phyloP scores from a whole-genome alignment of 805 yeast genomes.

The Nakazawaea wyomingensis region DNA sequence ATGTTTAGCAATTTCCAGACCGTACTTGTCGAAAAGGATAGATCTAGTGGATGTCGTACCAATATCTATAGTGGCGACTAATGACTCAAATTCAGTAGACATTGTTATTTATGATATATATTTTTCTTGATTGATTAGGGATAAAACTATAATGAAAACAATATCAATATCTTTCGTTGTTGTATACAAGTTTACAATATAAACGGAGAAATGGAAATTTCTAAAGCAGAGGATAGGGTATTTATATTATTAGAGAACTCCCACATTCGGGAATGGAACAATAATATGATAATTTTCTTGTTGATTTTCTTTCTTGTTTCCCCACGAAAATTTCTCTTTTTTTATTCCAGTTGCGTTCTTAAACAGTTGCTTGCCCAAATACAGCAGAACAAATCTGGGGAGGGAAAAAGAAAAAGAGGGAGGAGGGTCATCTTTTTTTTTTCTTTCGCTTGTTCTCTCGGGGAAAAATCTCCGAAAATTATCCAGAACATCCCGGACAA shows the following conservation, averaged over 20 bases:
- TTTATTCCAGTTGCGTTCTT: background rate
- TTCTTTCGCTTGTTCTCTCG: background rate
- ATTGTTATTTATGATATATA: background rate
- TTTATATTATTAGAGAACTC: background rate
- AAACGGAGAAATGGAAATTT: background rate
- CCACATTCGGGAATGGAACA: background rate
- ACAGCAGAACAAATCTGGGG: background rate
- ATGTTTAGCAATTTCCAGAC: constrained; percentile 78
- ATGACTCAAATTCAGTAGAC: constrained; percentile 21
- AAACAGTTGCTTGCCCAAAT: background rate
- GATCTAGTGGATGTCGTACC: constrained; percentile 93
- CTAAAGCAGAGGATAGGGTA: background rate
- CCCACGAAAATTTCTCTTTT: constrained; percentile 8
- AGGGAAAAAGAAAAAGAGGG: background rate
- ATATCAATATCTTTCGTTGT: too few species aligned
- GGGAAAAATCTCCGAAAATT: too few species aligned
- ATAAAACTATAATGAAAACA: too few species aligned
- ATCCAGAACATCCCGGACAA: background rate
- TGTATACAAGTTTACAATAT: background rate
- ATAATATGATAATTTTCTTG: too few species aligned
- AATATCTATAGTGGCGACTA: constrained; percentile 73
- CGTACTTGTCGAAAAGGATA: constrained; percentile 67
- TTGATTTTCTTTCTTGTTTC: constrained; percentile 1
- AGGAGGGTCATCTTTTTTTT: background rate
- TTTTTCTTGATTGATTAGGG: too few species aligned